A percentile compares a stretch with the other conserved stretches of the same genome.
phyloP scores from a whole-genome alignment of 805 yeast genomes.

The Candida broadrunensis region DNA sequence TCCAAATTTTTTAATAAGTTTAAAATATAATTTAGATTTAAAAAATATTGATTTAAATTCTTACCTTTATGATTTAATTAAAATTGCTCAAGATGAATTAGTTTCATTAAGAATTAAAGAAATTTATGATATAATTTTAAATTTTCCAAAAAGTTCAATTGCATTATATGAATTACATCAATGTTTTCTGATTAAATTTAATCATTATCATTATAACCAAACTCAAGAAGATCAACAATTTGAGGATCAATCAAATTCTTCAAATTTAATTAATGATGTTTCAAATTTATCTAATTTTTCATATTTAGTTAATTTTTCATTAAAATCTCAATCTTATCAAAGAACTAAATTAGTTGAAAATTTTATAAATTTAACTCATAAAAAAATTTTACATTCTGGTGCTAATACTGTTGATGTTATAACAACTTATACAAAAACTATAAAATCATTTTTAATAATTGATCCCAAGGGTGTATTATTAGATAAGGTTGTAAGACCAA shows the following conservation, averaged over 20 bases:
- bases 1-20: conserved; percentile 24
- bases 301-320: conserved; percentile 14
- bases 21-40: conserved; percentile 6
- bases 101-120: conserved; percentile 53
- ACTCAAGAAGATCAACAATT: conserved; percentile 1
- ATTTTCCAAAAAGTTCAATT: conserved; percentile 49
- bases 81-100: conserved; percentile 37
- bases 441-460: conserved; percentile 66
- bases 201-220: conserved; percentile 4
- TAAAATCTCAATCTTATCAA: conserved; percentile 35
- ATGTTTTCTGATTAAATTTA: conserved; percentile 40
- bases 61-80: conserved; percentile 25
- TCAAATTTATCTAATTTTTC: conserved; percentile 3
- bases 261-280: neutral
- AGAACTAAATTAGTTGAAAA: conserved; percentile 48
- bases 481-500: conserved; percentile 75
- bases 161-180: conserved; percentile 58
- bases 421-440: conserved; percentile 64
- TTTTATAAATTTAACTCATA: conserved; percentile 45
- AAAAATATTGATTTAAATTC: conserved; percentile 5
- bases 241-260: conserved; percentile 4
- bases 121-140: conserved; percentile 54
- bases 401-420: conserved; percentile 73
- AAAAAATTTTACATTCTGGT: conserved; percentile 70
- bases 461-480: conserved; percentile 86